Evolutionary conservation across 306 rosid species (phyloP).

Genomic region (Quercus robur): DNA sequence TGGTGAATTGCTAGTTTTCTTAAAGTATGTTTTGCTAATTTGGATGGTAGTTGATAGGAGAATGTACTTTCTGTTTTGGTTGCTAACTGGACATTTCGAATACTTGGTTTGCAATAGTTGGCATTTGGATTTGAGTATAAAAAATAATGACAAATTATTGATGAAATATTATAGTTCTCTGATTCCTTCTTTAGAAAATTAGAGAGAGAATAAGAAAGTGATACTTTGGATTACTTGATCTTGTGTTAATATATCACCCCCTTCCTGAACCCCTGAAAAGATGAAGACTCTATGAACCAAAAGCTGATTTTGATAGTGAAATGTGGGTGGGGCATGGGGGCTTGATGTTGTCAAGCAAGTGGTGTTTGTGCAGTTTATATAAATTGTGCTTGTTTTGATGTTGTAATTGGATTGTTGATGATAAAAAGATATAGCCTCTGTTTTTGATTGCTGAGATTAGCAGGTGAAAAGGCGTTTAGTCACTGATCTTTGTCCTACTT

Average conservation of each 20-base stretch:
- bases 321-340: not conserved
- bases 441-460: not conserved
- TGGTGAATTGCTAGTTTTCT: not conserved
- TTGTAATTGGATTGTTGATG: not conserved
- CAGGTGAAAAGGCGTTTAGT: not conserved
- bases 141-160: not conserved
- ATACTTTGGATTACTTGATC: not conserved
- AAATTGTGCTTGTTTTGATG: not conserved
- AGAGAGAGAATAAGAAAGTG: not conserved
- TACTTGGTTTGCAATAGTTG: not conserved
- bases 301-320: not conserved
- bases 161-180: not conserved
- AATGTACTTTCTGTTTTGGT: not conserved
- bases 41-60: not conserved
- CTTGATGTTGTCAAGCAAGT: not conserved
- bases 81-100: not conserved
- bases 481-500: not conserved
- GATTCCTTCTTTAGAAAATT: not conserved
- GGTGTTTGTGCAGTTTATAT: not conserved
- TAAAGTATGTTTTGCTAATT: not conserved
- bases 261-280: not conserved
- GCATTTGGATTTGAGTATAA: not conserved
- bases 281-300: not conserved
- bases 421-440: not conserved
- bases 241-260: not conserved